Base-by-base conservation (phyloP, 371 early-diverging fungal species). In the Umbelopsis sp. region DNA sequence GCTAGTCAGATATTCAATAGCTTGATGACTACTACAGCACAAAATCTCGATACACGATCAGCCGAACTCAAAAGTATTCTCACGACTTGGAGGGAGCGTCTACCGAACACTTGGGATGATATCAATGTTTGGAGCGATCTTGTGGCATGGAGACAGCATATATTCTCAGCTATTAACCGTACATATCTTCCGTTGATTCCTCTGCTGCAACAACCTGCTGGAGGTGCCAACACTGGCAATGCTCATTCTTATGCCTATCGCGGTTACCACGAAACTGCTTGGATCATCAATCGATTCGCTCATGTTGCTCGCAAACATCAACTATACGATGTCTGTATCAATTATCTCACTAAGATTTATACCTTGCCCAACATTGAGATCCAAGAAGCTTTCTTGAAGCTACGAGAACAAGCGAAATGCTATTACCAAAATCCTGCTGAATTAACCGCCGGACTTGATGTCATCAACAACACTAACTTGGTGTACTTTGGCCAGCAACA, bases 231-330 rank as follows among this genome's bases (percentile, higher is more conserved):
- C 51, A 77, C 82, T 10, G 79, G 81, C 44, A 85, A 84, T 16
- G 85, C 90, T 16, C 93, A 92, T 71, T 93, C 97, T 9, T 92
- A 92, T 72, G 97, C 98, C 0, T 99, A 95, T 77, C 92, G 98
- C 25, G 99, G 99, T 7, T 98, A 96, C 79, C 99, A 99, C 76
- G 99, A 99, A 79, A 98, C 97, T 24, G 99, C 99, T 1, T 99
- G 99, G 99, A 97, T 98, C 52, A 97, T 98, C 82, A 99, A 99
- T 73, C 91, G 98, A n/a, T 99, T 99, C 77, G 99, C 99, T 1
- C 96, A 96, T 67, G 95, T 98, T n/a, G 97, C 99, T 5, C 87
- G 99, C 22, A 94, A 96, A 70, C 98, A 99, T 70, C 89, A 90
- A n/a, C 86, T 99, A 11, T 87, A 92, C 22, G 96, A 98, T 53